These are phyloP conservation scores for Penicillium egyptiacum DNA, from an alignment of 495 filamentous ascomycete species.

Conservation along the genomic window DNA sequence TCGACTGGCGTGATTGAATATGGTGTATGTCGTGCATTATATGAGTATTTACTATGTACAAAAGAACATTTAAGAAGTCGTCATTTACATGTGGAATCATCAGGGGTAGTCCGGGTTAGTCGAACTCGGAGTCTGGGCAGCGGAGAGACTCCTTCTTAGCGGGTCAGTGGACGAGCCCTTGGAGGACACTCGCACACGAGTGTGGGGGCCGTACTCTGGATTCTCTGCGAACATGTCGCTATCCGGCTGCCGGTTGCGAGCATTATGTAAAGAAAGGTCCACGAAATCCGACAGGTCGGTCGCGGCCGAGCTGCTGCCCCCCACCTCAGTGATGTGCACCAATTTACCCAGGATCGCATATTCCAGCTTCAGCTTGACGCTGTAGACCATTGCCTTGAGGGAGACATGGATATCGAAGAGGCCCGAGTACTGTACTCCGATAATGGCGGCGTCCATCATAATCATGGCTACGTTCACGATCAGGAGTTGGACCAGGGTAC, in stretches of 20 bases:
- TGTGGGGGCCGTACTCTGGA: slow-evolving; percentile 6
- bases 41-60: slow-evolving; percentile 5
- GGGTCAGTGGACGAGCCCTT: slow-evolving; percentile 21
- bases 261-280: slow-evolving; percentile 26
- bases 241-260: slow-evolving; percentile 13
- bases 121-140: slow-evolving; percentile 4
- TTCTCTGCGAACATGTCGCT: slow-evolving; percentile 14
- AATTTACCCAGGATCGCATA: slow-evolving; percentile 52
- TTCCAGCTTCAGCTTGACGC: slow-evolving; percentile 59
- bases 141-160: slow-evolving; percentile 10
- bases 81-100: slow-evolving; percentile 16
- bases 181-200: slow-evolving; percentile 10
- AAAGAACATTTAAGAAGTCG: slow-evolving; percentile 9
- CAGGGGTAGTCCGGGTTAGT: slow-evolving; percentile 4
- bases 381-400: slow-evolving; percentile 53
- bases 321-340: slow-evolving; percentile 31
- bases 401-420: slow-evolving; percentile 50
- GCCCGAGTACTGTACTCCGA: slow-evolving; percentile 46
- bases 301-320: slow-evolving; percentile 21
- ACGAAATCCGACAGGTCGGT: slow-evolving; percentile 34
- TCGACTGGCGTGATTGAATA: background rate
- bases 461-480: slow-evolving; percentile 51
- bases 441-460: slow-evolving; percentile 43
- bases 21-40: slow-evolving; percentile 6
- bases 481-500: slow-evolving; percentile 49